A percentile compares a stretch with the other conserved stretches of the same genome.
Conservation (phyloP, 129 eudicot species). For the carrot (Daucus carota) region DH1_v3.0 NC_030387.2:14592001-14592500, state of each 20-base stretch:
- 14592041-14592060: background rate
- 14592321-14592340: conserved; percentile 99
- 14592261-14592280: conserved; percentile 94
- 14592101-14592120: background rate
- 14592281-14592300: conserved; percentile 95
- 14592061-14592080: background rate
- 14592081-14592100: background rate
- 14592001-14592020: background rate
- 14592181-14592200: background rate
- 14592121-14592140: background rate
- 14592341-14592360: conserved; percentile 88
- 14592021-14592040: background rate
- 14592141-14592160: background rate
- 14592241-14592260: conserved; percentile 46
- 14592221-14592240: background rate
- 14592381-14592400: conserved; percentile 30
- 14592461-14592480: background rate
- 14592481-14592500: conserved; percentile 9
- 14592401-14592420: conserved; percentile 4
- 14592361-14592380: conserved; percentile 41
- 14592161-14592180: background rate
- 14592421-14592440: conserved; percentile 1
- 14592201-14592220: background rate
- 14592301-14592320: conserved; percentile 96
- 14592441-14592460: background rate